Conservation (phyloP, 257 asterid species). For the Leonotis leonurus region DNA sequence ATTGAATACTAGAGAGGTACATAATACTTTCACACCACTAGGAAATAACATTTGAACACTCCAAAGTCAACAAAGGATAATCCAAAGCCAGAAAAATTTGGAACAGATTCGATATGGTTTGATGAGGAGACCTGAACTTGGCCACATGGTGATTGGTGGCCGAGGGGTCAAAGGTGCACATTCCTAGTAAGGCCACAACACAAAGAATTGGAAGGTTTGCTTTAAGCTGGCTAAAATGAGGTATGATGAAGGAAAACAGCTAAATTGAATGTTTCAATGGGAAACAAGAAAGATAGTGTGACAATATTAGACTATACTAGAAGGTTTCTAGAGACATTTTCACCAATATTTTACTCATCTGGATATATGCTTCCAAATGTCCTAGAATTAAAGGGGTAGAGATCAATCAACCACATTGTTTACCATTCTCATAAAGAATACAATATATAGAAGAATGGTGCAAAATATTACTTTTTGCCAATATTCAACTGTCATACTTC, state of each 20-base stretch:
- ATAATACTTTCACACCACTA: neutral
- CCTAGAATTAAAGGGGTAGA: neutral
- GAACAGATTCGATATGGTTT: neutral
- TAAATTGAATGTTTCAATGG: neutral
- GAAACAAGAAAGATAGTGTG: neutral
- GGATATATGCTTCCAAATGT: neutral
- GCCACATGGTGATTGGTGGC: neutral
- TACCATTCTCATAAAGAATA: neutral
- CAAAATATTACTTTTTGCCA: too few species aligned
- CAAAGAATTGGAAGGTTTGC: neutral
- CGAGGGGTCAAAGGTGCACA: neutral
- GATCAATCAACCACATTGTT: neutral
- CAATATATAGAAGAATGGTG: neutral
- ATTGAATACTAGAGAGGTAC: neutral
- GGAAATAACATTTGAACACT: neutral
- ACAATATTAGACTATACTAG: neutral
- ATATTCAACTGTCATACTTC: too few species aligned
- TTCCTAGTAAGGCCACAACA: neutral
- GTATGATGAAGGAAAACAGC: neutral
- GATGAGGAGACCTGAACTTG: neutral
- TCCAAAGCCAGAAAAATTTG: neutral
- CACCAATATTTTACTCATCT: neutral
- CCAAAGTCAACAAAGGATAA: neutral
- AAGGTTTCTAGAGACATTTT: neutral
- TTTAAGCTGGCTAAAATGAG: neutral